Conservation (phyloP, 2,329 filamentous ascomycete species). For the Chalaropsis thielavioides region DNA sequence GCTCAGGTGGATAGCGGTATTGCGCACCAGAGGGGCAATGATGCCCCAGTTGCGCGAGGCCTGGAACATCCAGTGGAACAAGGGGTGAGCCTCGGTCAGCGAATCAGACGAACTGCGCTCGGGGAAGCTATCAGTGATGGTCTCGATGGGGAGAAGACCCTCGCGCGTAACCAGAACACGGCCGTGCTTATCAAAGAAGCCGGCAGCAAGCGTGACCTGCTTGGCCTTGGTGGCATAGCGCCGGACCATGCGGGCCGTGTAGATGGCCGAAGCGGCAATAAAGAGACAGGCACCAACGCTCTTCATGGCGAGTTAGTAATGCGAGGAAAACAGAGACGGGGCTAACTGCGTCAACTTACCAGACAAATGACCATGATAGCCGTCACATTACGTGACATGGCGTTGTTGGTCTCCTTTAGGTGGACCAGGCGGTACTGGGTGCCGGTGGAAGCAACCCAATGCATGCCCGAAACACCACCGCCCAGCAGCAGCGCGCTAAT, state of each 20-base stretch:
- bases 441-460: slow-evolving; percentile 64
- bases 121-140: slow-evolving; percentile 65
- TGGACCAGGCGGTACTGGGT: slow-evolving; percentile 49
- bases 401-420: slow-evolving; percentile 28
- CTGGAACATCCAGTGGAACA: slow-evolving; percentile 79
- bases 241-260: slow-evolving; percentile 38
- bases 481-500: slow-evolving; percentile 54
- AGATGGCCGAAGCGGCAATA: slow-evolving; percentile 40
- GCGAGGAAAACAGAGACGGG: not conserved
- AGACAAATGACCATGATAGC: slow-evolving; percentile 60
- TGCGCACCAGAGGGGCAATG: slow-evolving; percentile 51
- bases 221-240: slow-evolving; percentile 45
- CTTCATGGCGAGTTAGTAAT: slow-evolving; percentile 24
- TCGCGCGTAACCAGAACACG: slow-evolving; percentile 55
- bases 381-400: slow-evolving; percentile 46
- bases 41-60: slow-evolving; percentile 64
- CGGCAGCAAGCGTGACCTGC: slow-evolving; percentile 44
- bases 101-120: slow-evolving; percentile 50
- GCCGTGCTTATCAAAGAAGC: slow-evolving; percentile 52
- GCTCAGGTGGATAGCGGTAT: slow-evolving; percentile 59
- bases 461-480: slow-evolving; percentile 69
- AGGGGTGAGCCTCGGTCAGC: slow-evolving; percentile 60
- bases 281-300: slow-evolving; percentile 47
- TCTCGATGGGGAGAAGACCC: slow-evolving; percentile 54
- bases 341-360: slow-evolving; percentile 31